Conservation (phyloP, 2,329 filamentous ascomycete genomes). For the Didymella glomerata region DNA sequence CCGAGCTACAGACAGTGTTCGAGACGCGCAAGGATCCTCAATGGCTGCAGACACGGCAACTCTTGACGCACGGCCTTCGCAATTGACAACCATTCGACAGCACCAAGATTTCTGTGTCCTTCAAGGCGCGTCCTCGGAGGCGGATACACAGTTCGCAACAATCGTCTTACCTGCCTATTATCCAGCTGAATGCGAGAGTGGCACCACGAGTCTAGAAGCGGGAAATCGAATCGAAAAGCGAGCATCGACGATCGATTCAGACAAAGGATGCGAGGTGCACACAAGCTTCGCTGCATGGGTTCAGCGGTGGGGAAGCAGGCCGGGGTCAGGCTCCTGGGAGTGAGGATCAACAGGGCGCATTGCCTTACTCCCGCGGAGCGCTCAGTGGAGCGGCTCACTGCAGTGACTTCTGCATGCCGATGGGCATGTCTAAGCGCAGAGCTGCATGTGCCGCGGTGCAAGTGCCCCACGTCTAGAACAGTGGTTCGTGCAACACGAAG, state of each 20-base stretch:
- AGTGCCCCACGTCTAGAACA: not conserved
- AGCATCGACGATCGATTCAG: not conserved
- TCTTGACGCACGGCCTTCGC: not conserved
- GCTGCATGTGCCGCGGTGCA: slow-evolving; percentile 9
- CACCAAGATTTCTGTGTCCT: not conserved
- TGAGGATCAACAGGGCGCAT: not conserved
- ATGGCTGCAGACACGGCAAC: not conserved
- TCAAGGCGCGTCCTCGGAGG: not conserved
- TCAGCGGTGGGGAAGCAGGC: slow-evolving; percentile 10
- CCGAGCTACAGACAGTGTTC: not conserved
- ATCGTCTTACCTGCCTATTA: not conserved
- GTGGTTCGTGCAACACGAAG: not conserved
- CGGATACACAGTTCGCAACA: not conserved
- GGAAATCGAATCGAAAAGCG: not conserved
- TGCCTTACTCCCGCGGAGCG: not conserved
- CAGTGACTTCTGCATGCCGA: not conserved
- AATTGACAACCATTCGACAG: not conserved
- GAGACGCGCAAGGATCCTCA: not conserved
- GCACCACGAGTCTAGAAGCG: not conserved
- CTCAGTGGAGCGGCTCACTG: slow-evolving; percentile 3
- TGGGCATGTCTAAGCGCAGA: slow-evolving; percentile 7
- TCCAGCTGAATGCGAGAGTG: not conserved
- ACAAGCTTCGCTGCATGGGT: slow-evolving; percentile 11
- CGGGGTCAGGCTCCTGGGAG: not conserved
- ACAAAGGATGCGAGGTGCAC: slow-evolving; percentile 4